These are phyloP conservation scores for Hirsutella minnesotensis DNA, from an alignment of 2,329 filamentous ascomycete species.

Conservation along the genomic window DNA sequence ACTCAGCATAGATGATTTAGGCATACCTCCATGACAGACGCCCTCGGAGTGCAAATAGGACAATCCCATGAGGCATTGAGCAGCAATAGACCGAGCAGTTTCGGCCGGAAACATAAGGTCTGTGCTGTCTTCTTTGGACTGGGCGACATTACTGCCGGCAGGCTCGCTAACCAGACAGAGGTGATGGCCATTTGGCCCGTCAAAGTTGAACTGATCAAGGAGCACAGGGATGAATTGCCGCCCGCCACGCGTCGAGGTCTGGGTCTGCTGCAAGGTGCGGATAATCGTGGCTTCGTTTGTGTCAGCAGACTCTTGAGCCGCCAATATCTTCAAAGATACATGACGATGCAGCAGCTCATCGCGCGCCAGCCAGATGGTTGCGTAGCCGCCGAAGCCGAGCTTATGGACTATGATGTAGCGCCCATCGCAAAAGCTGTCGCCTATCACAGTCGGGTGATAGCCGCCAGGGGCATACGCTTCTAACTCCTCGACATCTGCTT, in stretches of 20 bases:
- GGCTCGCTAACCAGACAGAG: neutral
- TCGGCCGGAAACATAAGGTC: neutral
- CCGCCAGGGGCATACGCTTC: neutral
- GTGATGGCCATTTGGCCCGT: neutral
- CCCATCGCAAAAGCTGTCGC: neutral
- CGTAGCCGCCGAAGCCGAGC: neutral
- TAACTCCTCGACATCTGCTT: neutral
- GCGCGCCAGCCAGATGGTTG: conserved; percentile 1
- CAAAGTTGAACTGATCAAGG: neutral
- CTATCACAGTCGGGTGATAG: neutral
- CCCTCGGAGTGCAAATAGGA: neutral
- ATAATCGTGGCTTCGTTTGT: neutral
- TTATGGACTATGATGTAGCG: neutral
- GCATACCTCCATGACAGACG: neutral
- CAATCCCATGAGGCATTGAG: neutral
- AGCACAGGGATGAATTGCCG: neutral
- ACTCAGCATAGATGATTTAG: neutral
- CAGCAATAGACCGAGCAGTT: neutral
- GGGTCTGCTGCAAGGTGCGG: neutral
- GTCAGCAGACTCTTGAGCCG: neutral
- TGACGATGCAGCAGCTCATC: neutral
- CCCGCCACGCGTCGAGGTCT: neutral
- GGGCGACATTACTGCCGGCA: neutral
- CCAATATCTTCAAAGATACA: neutral
- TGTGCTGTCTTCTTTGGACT: neutral